Evolutionary conservation across 176 grass and related monocot genomes (phyloP).

Genomic region (Typha latifolia): DNA sequence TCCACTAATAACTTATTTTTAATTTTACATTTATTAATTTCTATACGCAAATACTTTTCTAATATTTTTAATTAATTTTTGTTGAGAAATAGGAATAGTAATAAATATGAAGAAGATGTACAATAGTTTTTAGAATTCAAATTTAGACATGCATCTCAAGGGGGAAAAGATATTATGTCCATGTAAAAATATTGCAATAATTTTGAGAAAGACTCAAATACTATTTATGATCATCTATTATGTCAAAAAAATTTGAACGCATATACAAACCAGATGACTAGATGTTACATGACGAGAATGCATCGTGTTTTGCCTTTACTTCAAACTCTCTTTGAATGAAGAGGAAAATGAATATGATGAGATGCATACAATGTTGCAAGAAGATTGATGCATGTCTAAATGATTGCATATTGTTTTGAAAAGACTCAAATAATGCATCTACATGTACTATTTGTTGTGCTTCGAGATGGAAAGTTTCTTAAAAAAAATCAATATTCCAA

Average conservation of each 20-base stretch:
- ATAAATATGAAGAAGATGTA: slow-evolving; percentile 4
- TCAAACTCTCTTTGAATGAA: not conserved
- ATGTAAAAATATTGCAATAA: not conserved
- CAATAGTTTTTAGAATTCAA: slow-evolving; percentile 6
- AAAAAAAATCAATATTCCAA: no score
- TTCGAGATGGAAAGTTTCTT: not conserved
- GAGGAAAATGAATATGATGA: not conserved
- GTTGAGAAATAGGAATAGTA: not conserved
- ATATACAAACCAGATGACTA: no score
- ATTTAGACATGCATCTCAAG: not conserved
- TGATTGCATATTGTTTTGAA: slow-evolving; percentile 19
- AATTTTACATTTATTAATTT: no score
- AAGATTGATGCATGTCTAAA: slow-evolving; percentile 34
- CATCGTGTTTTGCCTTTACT: not conserved
- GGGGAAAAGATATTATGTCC: slow-evolving; percentile 4
- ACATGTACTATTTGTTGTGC: slow-evolving; percentile 2
- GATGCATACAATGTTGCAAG: not conserved
- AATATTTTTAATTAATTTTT: not conserved
- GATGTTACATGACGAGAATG: not conserved
- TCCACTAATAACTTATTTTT: no score
- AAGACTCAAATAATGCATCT: slow-evolving; percentile 1
- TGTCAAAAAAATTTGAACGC: no score
- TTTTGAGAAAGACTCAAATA: no score
- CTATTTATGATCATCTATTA: no score
- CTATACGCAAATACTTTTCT: not conserved